Evolutionary conservation across 73 alveolate species (phyloP).

Genomic region (Tetrahymena thermophila): DNA sequence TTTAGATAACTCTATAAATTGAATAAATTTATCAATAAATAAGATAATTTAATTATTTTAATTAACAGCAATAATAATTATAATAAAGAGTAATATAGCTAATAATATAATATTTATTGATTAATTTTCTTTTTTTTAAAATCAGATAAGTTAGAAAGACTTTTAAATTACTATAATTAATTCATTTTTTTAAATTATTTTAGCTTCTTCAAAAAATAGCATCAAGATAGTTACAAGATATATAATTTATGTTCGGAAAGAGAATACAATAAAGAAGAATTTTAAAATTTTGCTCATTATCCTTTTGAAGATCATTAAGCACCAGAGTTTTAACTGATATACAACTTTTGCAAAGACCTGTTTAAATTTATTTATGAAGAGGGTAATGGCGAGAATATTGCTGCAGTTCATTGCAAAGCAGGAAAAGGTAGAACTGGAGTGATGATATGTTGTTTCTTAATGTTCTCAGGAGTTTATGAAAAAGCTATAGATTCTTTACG

Average conservation of each 20-base stretch:
- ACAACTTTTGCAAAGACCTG: constrained; percentile 8
- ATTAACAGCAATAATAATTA: too few species aligned
- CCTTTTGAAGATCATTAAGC: constrained; percentile 50
- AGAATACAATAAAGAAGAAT: constrained; percentile 11
- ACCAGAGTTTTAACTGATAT: constrained; percentile 15
- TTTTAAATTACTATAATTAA: background rate
- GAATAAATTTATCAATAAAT: too few species aligned
- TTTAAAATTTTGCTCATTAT: constrained; percentile 20
- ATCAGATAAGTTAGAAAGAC: too few species aligned
- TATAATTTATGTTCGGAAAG: constrained; percentile 81
- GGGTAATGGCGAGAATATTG: constrained; percentile 50
- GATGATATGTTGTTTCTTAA: constrained; percentile 81
- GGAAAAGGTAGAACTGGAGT: constrained; percentile 98
- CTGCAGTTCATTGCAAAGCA: constrained; percentile 96
- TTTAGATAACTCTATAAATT: too few species aligned
- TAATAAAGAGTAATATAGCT: too few species aligned
- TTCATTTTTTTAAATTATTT: background rate
- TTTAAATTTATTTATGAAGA: constrained; percentile 11
- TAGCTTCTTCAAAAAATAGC: constrained; percentile 70
- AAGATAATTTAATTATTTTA: too few species aligned
- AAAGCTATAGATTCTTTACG: constrained; percentile 80
- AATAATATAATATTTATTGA: too few species aligned
- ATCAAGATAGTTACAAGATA: constrained; percentile 62
- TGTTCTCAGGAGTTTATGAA: constrained; percentile 61
- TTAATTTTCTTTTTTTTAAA: too few species aligned